Percentiles rank a stretch among this genome's conserved stretches.
Evolutionary conservation across 2,329 filamentous ascomycete genomes (phyloP).

Genomic region (Nakataea oryzae): DNA sequence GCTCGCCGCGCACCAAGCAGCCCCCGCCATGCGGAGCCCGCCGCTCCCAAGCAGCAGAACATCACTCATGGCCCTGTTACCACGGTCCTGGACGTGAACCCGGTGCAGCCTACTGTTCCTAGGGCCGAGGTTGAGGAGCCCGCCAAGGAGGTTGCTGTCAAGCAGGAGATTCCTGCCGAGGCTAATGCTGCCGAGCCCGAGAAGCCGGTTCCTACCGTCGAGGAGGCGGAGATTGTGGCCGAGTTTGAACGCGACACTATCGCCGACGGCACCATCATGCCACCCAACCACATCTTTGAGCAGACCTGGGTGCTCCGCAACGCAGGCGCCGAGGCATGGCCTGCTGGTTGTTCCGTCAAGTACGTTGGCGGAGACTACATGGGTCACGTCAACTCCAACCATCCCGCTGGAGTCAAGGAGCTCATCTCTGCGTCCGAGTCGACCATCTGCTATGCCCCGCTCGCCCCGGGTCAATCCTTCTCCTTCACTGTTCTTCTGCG

Average conservation of each 20-base stretch:
- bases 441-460: slow-evolving; percentile 58
- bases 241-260: slow-evolving; percentile 71
- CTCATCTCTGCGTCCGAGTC: slow-evolving; percentile 74
- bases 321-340: slow-evolving; percentile 70
- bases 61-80: background rate
- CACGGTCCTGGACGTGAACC: slow-evolving; percentile 48
- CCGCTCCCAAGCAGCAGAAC: slow-evolving; percentile 5
- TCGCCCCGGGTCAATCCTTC: slow-evolving; percentile 64
- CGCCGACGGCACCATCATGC: slow-evolving; percentile 63
- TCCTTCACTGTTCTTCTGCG: slow-evolving; percentile 79
- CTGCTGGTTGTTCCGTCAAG: slow-evolving; percentile 78
- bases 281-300: slow-evolving; percentile 64
- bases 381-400: slow-evolving; percentile 76
- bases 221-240: slow-evolving; percentile 30
- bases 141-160: slow-evolving; percentile 10
- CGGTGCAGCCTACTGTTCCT: slow-evolving; percentile 21
- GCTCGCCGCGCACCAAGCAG: slow-evolving; percentile 16
- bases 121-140: slow-evolving; percentile 17
- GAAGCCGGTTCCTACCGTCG: slow-evolving; percentile 5
- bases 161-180: slow-evolving; percentile 15
- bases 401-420: slow-evolving; percentile 67
- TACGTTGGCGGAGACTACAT: slow-evolving; percentile 94
- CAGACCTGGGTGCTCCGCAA: slow-evolving; percentile 92
- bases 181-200: slow-evolving; percentile 5
- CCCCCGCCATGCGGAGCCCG: slow-evolving; percentile 41